These are phyloP conservation scores for Penicillium sp. DNA, from an alignment of 2,329 filamentous ascomycete genomes.

Conservation along the genomic window DNA sequence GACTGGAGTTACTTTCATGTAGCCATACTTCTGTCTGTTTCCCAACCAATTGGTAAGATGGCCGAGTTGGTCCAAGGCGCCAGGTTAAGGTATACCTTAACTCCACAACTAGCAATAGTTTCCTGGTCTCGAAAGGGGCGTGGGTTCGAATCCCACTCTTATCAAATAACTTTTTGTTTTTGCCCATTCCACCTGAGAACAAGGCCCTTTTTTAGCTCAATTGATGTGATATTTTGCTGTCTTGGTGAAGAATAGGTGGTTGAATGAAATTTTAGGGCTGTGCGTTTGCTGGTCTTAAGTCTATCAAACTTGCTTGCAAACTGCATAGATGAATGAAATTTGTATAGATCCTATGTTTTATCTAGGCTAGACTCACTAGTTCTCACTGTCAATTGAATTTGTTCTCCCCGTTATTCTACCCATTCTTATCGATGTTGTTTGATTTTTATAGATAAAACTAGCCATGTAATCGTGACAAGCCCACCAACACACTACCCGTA, in stretches of 20 bases:
- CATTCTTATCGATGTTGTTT: background rate
- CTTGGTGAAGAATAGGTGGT: background rate
- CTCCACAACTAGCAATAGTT: slow-evolving; percentile 9
- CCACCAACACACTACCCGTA: no score
- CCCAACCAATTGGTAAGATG: slow-evolving; percentile 22
- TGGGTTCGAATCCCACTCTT: slow-evolving; percentile 9
- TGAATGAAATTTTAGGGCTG: background rate
- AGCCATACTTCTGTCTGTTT: fast-evolving
- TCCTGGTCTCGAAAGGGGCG: slow-evolving; percentile 8
- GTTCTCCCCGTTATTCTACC: background rate
- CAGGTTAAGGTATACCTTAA: slow-evolving; percentile 31
- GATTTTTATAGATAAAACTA: background rate
- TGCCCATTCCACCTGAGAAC: no score
- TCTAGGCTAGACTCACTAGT: background rate
- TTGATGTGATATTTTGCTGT: background rate
- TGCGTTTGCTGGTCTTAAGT: background rate
- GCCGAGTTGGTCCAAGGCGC: slow-evolving; percentile 33
- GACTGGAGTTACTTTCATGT: background rate
- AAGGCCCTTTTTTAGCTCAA: background rate
- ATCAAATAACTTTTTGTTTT: background rate
- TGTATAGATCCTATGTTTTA: no score
- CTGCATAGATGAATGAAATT: no score
- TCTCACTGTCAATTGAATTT: background rate
- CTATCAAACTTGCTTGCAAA: background rate
- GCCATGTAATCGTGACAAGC: no score